A percentile compares a stretch with the other conserved stretches of the same genome.
These are phyloP conservation scores for Dipteronia dyeriana DNA, from an alignment of 345 rosid genomes.

Conservation along the genomic window DNA sequence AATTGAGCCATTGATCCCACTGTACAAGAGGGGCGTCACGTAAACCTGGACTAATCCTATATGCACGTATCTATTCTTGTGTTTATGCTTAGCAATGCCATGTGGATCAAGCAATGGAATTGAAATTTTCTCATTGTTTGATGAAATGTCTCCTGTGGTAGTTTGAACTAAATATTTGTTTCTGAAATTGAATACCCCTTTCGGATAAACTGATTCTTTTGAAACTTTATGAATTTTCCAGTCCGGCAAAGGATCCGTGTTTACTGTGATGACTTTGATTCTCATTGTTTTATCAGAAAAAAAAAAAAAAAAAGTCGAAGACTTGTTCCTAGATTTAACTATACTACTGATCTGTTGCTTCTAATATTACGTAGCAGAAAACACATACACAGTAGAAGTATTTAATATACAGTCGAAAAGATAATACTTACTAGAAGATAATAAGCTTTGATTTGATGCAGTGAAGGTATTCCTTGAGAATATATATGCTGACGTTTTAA, in stretches of 20 bases:
- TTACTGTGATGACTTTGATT: not conserved
- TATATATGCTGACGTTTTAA: not conserved
- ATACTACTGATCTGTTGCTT: not conserved
- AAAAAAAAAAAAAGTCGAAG: not conserved
- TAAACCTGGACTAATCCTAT: constrained; percentile 13
- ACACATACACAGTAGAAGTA: not conserved
- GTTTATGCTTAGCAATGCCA: not conserved
- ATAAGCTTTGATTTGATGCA: not conserved
- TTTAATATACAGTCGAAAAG: too few relatives aligned
- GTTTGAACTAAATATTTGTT: constrained; percentile 3
- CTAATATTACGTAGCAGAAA: not conserved
- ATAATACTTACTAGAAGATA: too few relatives aligned
- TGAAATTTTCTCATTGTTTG: not conserved
- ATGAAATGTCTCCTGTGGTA: not conserved
- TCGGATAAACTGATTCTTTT: not conserved
- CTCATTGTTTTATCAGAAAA: too few relatives aligned
- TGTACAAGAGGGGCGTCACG: not conserved
- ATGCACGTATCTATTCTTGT: not conserved
- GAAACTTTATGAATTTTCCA: constrained; percentile 3
- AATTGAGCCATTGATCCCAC: not conserved
- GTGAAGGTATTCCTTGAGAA: not conserved
- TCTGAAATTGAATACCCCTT: constrained; percentile 8
- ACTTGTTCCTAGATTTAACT: not conserved
- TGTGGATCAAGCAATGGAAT: not conserved
- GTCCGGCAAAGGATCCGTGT: not conserved